These are phyloP conservation scores for Pseudocohnilembus persalinus DNA, from an alignment of 169 alveolate species.

Conservation along the genomic window DNA sequence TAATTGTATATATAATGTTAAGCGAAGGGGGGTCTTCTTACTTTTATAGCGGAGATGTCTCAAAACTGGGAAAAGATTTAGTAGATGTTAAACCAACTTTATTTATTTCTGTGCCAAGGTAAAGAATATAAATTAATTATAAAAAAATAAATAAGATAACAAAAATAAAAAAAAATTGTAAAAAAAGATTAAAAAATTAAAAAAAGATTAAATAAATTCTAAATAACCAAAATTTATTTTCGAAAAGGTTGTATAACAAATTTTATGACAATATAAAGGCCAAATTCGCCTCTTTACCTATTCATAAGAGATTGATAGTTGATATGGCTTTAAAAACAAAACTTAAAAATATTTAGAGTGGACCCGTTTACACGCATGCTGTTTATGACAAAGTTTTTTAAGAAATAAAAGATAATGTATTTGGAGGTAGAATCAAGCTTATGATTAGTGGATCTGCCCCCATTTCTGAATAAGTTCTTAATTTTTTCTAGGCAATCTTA, in stretches of 20 bases:
- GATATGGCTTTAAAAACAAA: slow-evolving; percentile 38
- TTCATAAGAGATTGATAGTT: slow-evolving; percentile 35
- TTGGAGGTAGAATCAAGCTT: slow-evolving; percentile 75
- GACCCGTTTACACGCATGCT: slow-evolving; percentile 22
- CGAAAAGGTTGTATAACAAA: slow-evolving; percentile 61
- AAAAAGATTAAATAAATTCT: not conserved
- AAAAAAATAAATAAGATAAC: not conserved
- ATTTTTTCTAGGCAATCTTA: slow-evolving; percentile 56
- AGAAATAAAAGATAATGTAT: slow-evolving; percentile 73
- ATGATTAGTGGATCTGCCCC: slow-evolving; percentile 83
- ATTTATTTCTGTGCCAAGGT: slow-evolving; percentile 61
- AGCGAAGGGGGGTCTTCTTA: slow-evolving; percentile 39
- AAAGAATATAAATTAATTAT: slow-evolving; percentile 24
- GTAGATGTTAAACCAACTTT: slow-evolving; percentile 47
- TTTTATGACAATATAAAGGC: slow-evolving; percentile 53
- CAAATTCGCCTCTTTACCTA: slow-evolving; percentile 22
- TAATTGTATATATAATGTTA: slow-evolving; percentile 22
- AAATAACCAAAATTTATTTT: not conserved
- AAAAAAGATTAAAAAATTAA: not conserved
- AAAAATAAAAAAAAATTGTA: not conserved
- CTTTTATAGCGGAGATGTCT: slow-evolving; percentile 35
- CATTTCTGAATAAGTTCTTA: slow-evolving; percentile 60
- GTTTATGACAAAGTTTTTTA: slow-evolving; percentile 59
- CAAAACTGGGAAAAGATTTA: slow-evolving; percentile 43
- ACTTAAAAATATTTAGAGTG: slow-evolving; percentile 20